phyloP scores from a whole-genome alignment of 805 yeast genomes.

The Starmerella ratchasimensis region DNA sequence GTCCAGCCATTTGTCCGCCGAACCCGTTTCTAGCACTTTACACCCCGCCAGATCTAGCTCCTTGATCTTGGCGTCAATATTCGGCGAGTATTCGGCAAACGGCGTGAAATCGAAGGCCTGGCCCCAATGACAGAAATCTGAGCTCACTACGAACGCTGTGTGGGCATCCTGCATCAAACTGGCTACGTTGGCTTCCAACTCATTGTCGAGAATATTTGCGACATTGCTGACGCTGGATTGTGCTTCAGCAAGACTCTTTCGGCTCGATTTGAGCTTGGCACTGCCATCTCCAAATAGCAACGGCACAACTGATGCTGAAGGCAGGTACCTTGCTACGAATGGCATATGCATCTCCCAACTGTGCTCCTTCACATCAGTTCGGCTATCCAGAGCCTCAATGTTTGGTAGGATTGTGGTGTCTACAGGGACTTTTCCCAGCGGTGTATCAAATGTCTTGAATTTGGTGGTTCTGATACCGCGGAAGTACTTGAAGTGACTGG shows the following conservation, averaged over 20 bases:
- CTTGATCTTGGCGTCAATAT: conserved; percentile 64
- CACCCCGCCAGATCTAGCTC: conserved; percentile 58
- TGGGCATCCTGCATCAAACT: conserved; percentile 41
- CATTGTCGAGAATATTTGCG: conserved; percentile 30
- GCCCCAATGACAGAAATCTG: conserved; percentile 97
- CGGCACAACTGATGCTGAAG: conserved; percentile 48
- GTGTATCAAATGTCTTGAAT: conserved; percentile 58
- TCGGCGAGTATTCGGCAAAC: conserved; percentile 19
- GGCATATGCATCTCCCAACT: conserved; percentile 93
- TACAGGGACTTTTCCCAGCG: conserved; percentile 61
- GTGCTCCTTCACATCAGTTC: conserved; percentile 72
- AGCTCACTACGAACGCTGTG: conserved; percentile 63
- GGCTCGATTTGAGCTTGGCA: conserved; percentile 17
- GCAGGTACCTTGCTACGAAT: conserved; percentile 32
- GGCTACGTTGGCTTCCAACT: conserved; percentile 26
- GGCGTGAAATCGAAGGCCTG: conserved; percentile 39
- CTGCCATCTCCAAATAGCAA: conserved; percentile 60
- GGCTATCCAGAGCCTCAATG: conserved; percentile 23
- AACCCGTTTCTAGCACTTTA: conserved; percentile 43
- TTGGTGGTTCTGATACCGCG: conserved; percentile 42
- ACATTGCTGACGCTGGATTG: no score
- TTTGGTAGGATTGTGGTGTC: conserved; percentile 30
- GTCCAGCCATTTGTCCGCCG: conserved; percentile 44
- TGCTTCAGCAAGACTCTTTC: not conserved
- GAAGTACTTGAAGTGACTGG: conserved; percentile 83